Conservation (phyloP, 805 yeast species). For the Saccharomyces eubayanus region DNA sequence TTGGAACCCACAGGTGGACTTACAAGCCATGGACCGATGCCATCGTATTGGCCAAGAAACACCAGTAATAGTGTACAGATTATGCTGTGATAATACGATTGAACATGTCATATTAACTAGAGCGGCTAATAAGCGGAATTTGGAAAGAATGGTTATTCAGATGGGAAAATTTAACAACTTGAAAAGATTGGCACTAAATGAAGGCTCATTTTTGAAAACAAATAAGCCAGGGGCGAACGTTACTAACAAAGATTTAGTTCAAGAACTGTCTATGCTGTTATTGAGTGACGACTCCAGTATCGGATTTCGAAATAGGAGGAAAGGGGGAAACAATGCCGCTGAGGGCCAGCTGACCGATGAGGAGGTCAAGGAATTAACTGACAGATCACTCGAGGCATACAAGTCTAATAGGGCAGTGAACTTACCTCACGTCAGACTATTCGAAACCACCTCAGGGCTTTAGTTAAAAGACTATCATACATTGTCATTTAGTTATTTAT, state of each 20-base stretch:
- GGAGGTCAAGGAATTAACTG: conserved; percentile 44
- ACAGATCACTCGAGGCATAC: conserved; percentile 41
- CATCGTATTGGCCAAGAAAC: conserved; percentile 86
- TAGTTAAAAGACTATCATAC: conserved; percentile 1
- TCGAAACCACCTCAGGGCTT: conserved; percentile 32
- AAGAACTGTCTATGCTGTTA: conserved; percentile 36
- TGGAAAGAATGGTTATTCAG: conserved; percentile 70
- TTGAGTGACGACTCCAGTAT: conserved; percentile 35
- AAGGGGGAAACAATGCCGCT: conserved; percentile 19
- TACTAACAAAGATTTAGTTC: conserved; percentile 30
- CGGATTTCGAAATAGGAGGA: conserved; percentile 19
- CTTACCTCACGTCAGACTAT: conserved; percentile 33
- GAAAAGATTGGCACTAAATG: conserved; percentile 30
- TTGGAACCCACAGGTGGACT: conserved; percentile 95
- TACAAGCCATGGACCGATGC: conserved; percentile 93
- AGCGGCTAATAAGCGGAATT: conserved; percentile 70
- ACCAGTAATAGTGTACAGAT: conserved; percentile 75
- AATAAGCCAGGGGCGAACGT: conserved; percentile 13
- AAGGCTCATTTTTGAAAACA: conserved; percentile 22
- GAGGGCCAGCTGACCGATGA: conserved; percentile 27
- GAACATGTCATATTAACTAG: conserved; percentile 75
- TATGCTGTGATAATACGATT: conserved; percentile 68
- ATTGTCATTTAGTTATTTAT: background rate
- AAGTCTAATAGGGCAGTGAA: conserved; percentile 17
- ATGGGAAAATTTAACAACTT: conserved; percentile 48